Base-by-base conservation (phyloP, 768 basidiomycete genomes). In the Termitomyces sp. region DNA sequence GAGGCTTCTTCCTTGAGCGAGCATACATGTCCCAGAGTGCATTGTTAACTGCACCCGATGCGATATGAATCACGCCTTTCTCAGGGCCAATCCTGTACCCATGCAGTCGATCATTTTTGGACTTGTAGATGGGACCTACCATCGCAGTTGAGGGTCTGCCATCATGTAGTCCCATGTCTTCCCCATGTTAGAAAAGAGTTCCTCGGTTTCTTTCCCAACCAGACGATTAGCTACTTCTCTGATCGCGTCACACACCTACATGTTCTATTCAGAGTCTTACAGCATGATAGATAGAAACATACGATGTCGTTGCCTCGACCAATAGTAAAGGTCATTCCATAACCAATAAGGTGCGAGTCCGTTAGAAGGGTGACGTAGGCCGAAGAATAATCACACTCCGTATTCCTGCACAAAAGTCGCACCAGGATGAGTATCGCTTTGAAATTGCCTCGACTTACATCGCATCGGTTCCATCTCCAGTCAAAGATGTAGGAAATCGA, bases 11-110 rank as follows among this genome's bases (percentile, higher is more conserved):
- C 62, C 87, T 74, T 27, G 86, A 77, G 48, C 87, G 83, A 2
- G 92, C 92, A 62, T 85, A 93, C 84, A 96, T 85, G 66, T 97
- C 95, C 95, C 95, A 98, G 2, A 96, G 66, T 0, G 94, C 95
- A 62, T 97, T 97, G 69, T 92, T 84, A 8, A 98, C 92, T 1
- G 92, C 92, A 5, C 83, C 92, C 0, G 90, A 81, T 2, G 94
- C 92, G 52, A 96, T 86, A 67, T 93, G 90, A 53, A 98, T 94
- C 3, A 98, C 92, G 52, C 95, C 95, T 71, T 96, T 96, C 69
- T 96, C 94, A 0, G 94, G 94, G 5, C 93, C 94, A 64, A 94
- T 87, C 88, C 89, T 90, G 52, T 51, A 42, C 20, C 59, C 1
- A 31, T 34, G 16, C 14, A 18, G 39, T 44, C 20, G 46, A n/a